These are phyloP conservation scores for Saxispiralis lemnorum DNA, from an alignment of 495 filamentous ascomycete species.

Conservation along the genomic window DNA sequence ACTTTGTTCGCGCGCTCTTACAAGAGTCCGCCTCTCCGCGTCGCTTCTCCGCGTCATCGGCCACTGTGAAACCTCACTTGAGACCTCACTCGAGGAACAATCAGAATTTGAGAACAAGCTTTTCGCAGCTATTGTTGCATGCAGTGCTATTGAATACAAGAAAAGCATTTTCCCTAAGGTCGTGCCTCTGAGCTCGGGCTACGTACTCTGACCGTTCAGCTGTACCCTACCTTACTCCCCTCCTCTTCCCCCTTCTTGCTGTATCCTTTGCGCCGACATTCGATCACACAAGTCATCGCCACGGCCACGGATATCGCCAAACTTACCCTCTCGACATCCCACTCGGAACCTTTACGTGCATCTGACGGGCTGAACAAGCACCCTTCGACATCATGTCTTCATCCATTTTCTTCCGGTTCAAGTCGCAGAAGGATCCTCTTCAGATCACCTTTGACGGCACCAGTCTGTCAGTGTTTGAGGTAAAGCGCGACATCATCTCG, in stretches of 20 bases:
- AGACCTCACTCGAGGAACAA: not conserved
- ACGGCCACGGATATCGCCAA: not conserved
- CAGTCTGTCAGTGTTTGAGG: slow-evolving; percentile 92
- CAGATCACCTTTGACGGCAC: slow-evolving; percentile 95
- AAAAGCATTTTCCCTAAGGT: slow-evolving; percentile 6
- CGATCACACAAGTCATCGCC: not conserved
- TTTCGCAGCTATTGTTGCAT: slow-evolving; percentile 14
- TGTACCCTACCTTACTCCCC: slow-evolving; percentile 6
- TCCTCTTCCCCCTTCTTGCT: slow-evolving; percentile 1
- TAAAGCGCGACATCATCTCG: slow-evolving; percentile 94
- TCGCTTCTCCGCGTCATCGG: too few species aligned
- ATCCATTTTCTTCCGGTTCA: slow-evolving; percentile 99
- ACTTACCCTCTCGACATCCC: not conserved
- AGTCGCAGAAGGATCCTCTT: slow-evolving; percentile 89
- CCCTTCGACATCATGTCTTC: slow-evolving; percentile 57
- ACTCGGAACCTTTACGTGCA: not conserved
- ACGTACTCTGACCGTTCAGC: slow-evolving; percentile 6
- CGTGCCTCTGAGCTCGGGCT: slow-evolving; percentile 8
- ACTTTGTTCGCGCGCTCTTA: too few species aligned
- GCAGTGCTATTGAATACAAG: slow-evolving; percentile 15
- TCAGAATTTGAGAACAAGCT: slow-evolving; percentile 1
- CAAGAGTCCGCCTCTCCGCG: too few species aligned
- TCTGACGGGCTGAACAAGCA: not conserved
- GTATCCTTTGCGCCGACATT: not conserved
- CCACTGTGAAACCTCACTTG: too few species aligned